A percentile compares a stretch with the other conserved stretches of the same genome.
Evolutionary conservation across 352 stramenopile genomes (phyloP).

Genomic region (Phytopythium oedochilum): DNA sequence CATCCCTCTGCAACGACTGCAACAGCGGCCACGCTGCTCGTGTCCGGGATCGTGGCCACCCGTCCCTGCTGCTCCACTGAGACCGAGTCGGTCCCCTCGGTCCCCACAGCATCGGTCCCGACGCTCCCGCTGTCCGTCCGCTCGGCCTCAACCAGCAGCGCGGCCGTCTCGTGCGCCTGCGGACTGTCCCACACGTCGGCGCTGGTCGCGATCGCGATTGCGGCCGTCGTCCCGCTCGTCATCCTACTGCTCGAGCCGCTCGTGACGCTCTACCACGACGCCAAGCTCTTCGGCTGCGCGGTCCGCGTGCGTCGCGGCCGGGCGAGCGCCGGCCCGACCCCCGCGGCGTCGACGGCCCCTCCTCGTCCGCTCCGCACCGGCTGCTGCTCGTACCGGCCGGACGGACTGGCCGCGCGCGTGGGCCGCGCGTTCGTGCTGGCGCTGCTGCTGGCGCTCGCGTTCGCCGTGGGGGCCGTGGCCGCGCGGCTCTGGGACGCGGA

Average conservation of each 20-base stretch:
- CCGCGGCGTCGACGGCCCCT: too few relatives aligned
- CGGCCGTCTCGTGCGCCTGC: constrained; percentile 44
- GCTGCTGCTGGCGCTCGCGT: constrained; percentile 23
- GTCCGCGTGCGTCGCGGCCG: background rate
- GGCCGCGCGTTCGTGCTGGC: constrained; percentile 30
- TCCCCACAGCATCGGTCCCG: background rate
- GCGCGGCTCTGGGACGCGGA: constrained; percentile 15
- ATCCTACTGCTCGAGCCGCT: constrained; percentile 43
- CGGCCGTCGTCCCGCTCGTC: constrained; percentile 25
- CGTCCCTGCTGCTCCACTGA: background rate
- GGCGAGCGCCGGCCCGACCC: background rate
- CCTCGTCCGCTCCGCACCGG: too few relatives aligned
- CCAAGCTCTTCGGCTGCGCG: constrained; percentile 26
- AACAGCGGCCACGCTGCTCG: background rate
- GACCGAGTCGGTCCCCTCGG: background rate
- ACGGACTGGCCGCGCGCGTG: background rate
- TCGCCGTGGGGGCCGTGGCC: constrained; percentile 30
- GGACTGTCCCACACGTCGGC: constrained; percentile 38
- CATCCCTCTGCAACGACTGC: background rate
- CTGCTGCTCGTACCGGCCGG: background rate
- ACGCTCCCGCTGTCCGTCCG: background rate
- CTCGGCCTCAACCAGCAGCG: constrained; percentile 26
- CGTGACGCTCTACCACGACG: constrained; percentile 59
- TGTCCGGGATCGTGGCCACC: background rate
- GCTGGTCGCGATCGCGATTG: constrained; percentile 34